Base-by-base conservation (phyloP, 2,329 filamentous ascomycete species). In the Verticillium zaregamsianum region DNA sequence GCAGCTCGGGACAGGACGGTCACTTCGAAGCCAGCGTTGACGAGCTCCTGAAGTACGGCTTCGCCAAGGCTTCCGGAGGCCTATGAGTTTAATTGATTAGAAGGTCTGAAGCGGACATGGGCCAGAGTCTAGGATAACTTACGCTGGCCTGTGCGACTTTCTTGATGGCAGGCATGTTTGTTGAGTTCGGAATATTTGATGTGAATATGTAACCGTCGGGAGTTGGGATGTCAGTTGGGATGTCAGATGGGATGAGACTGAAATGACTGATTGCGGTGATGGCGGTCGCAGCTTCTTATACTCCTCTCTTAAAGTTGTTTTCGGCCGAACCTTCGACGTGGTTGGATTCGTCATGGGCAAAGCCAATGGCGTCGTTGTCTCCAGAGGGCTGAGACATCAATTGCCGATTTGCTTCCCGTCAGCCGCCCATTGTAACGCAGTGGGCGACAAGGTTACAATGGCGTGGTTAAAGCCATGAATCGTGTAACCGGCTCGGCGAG, bases 1-100 rank as follows among this genome's bases (percentile, higher is more conserved):
- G 28, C 71, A 64, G 39, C 20, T 25, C 86, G 84, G 37, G 80
- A 81, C 55, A 89, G 77, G 39, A 85, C 77, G 6, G 83, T 85
- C 59, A 87, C 74, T 58, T 79, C 75, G 74, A 88, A 79, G 31
- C 71, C 71, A 32, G 72, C 72, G 1, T 69, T 63, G 45, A 79
- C 65, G 17, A 81, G 73, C 15, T 72, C 73, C 2, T 72, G 66
- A 56, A 78, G 68, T 3, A 80, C 70, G 31, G 73, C 67, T 5
- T 71, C 70, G 61, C 79, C 79, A 14, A 81, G 70, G 23, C 72
- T 76, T 49, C 78, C 79, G 45, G 74, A 72, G 66, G 69, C 70
- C 49, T 3, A 40, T n/a, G 17, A 15, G n/a, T n/a, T 8, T 17
- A 14, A 20, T 20, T 45, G 9, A 32, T 54, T 17, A 45, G 33